Percentiles rank a stretch among this genome's conserved stretches.
These are phyloP conservation scores for Cronartium ribicola DNA, from an alignment of 1,284 basidiomycete genomes.

Conservation along the genomic window DNA sequence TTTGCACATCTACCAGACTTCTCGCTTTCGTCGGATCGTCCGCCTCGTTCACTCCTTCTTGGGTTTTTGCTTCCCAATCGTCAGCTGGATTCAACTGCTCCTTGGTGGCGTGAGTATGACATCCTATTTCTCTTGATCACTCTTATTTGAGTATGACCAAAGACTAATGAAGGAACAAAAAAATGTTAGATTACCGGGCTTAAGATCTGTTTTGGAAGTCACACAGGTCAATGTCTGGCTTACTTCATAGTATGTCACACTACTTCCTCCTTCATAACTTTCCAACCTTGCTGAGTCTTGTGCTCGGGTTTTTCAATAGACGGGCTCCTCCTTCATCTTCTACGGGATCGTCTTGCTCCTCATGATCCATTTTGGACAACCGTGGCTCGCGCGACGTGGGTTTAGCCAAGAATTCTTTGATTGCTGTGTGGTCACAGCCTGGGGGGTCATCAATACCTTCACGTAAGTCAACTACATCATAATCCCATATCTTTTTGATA, in stretches of 20 bases:
- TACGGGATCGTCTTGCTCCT: constrained; percentile 81
- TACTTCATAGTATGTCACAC: constrained; percentile 60
- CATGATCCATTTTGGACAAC: constrained; percentile 73
- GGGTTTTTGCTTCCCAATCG: constrained; percentile 76
- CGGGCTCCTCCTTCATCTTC: constrained; percentile 58
- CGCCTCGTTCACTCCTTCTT: constrained; percentile 71
- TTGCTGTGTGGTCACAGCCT: constrained; percentile 73
- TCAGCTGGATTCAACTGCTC: constrained; percentile 61
- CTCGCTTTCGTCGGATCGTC: constrained; percentile 67
- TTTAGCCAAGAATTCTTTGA: constrained; percentile 80
- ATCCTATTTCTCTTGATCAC: constrained; percentile 53
- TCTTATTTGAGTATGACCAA: neutral
- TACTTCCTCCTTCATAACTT: neutral
- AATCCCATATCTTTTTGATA: constrained; percentile 44
- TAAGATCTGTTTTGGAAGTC: constrained; percentile 68
- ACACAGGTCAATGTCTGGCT: constrained; percentile 57
- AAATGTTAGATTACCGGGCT: constrained; percentile 60
- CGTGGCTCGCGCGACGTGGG: constrained; percentile 63
- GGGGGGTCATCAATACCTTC: constrained; percentile 75
- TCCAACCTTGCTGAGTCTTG: neutral
- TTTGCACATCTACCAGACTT: constrained; percentile 74
- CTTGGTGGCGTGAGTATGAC: constrained; percentile 56
- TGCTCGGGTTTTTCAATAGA: constrained; percentile 29
- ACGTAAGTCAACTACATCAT: constrained; percentile 60
- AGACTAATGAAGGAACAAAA: no score